A percentile compares a stretch with the other conserved stretches of the same genome.
Conservation (phyloP, 1,284 basidiomycete genomes). For the Irpex lacteus region DNA sequence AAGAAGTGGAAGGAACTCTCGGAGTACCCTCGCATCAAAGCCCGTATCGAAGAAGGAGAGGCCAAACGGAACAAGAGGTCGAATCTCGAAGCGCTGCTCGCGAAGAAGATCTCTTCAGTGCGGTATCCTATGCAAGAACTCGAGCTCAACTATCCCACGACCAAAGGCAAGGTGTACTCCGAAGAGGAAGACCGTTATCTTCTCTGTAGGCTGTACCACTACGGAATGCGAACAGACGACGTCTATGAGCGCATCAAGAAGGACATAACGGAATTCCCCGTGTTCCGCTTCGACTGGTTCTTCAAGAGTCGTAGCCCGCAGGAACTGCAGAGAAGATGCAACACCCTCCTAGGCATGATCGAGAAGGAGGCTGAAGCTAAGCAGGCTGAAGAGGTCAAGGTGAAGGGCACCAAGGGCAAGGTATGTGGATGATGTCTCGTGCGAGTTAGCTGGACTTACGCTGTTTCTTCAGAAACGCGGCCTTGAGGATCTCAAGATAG, state of each 20-base stretch:
- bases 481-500: slow-evolving; percentile 61
- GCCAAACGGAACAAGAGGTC: slow-evolving; percentile 86
- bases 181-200: slow-evolving; percentile 98
- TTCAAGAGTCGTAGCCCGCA: slow-evolving; percentile 93
- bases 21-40: slow-evolving; percentile 83
- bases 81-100: slow-evolving; percentile 75
- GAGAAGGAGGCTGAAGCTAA: slow-evolving; percentile 82
- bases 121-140: slow-evolving; percentile 93
- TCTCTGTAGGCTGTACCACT: slow-evolving; percentile 87
- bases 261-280: slow-evolving; percentile 93
- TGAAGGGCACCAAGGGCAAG: slow-evolving; percentile 57
- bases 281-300: slow-evolving; percentile 99
- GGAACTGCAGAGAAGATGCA: slow-evolving; percentile 88
- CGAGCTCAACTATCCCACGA: slow-evolving; percentile 90
- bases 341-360: slow-evolving; percentile 87
- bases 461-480: slow-evolving; percentile 53
- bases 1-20: slow-evolving; percentile 83
- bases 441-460: slow-evolving; percentile 2
- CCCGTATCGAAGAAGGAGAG: slow-evolving; percentile 81
- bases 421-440: slow-evolving; percentile 33
- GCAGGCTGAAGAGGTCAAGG: slow-evolving; percentile 64
- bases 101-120: slow-evolving; percentile 80
- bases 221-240: slow-evolving; percentile 90
- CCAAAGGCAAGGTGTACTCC: slow-evolving; percentile 93
- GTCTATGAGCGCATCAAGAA: slow-evolving; percentile 96